phyloP scores from a whole-genome alignment of 192 early-diverging fungal species.

The Pilobolus umbonatus region DNA sequence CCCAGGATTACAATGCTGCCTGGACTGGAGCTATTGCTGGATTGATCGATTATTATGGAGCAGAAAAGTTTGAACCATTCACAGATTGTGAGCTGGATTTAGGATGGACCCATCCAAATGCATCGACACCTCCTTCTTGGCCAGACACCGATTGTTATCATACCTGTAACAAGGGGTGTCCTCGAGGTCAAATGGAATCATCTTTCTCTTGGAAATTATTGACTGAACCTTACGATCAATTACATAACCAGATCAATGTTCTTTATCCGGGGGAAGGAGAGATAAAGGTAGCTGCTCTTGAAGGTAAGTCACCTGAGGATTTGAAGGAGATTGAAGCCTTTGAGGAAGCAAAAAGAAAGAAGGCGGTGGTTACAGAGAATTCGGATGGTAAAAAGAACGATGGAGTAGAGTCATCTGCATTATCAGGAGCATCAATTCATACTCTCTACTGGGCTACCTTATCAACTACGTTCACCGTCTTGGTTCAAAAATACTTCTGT shows the following conservation, averaged over 20 bases:
- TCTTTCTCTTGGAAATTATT: constrained; percentile 30
- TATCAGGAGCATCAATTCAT: too few species aligned
- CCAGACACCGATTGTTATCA: constrained; percentile 39
- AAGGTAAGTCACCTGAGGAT: constrained; percentile 13
- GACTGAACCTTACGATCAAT: background rate
- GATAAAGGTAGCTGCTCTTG: constrained; percentile 1
- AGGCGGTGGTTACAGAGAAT: background rate
- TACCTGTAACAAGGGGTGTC: constrained; percentile 36
- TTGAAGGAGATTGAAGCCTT: background rate
- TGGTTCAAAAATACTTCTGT: too few species aligned
- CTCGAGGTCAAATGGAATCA: constrained; percentile 28
- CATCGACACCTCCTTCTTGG: constrained; percentile 28
- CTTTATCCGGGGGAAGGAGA: constrained; percentile 23
- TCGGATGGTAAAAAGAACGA: background rate
- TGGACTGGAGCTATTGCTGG: constrained; percentile 35
- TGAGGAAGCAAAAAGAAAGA: too few species aligned
- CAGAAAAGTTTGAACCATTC: constrained; percentile 29
- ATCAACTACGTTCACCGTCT: too few species aligned
- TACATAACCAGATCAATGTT: background rate
- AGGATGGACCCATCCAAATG: constrained; percentile 35
- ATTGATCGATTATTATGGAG: constrained; percentile 36
- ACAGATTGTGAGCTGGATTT: constrained; percentile 35
- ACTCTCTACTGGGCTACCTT: too few species aligned
- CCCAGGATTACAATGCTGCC: constrained; percentile 37
- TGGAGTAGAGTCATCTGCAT: too few species aligned